phyloP scores from a whole-genome alignment of 208 protist species.

The Trypanosoma rangeli region DNA sequence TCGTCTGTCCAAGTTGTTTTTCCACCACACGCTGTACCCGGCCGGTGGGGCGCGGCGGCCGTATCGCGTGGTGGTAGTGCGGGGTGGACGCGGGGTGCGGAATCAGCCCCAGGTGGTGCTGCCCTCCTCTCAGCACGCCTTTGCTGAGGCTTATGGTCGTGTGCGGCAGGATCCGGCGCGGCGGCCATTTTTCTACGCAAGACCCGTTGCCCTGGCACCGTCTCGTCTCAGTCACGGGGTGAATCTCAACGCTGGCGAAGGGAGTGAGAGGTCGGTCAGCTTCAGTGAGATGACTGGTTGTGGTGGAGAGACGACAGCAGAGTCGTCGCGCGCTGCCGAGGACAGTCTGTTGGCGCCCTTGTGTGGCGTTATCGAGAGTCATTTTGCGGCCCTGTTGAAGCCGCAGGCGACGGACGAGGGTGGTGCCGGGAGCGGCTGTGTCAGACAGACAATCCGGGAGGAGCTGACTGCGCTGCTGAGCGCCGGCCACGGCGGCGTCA shows the following conservation, averaged over 20 bases:
- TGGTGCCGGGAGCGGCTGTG: not conserved
- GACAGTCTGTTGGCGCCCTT: slow-evolving; percentile 42
- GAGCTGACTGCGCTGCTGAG: slow-evolving; percentile 14
- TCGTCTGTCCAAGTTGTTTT: slow-evolving; percentile 72
- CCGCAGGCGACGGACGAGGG: not conserved
- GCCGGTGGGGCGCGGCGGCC: slow-evolving; percentile 61
- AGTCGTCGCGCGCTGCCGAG: slow-evolving; percentile 15
- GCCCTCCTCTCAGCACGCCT: not conserved
- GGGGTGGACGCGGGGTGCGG: slow-evolving; percentile 50
- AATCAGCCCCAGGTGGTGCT: not conserved
- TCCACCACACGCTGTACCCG: slow-evolving; percentile 81
- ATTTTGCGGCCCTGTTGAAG: slow-evolving; percentile 21
- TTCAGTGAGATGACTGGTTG: not conserved
- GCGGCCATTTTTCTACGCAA: slow-evolving; percentile 39
- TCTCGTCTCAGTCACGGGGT: not conserved
- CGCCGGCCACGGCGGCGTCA: not conserved
- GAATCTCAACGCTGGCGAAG: not conserved
- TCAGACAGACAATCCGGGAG: not conserved
- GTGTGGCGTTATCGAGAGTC: slow-evolving; percentile 48
- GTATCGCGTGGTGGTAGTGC: slow-evolving; percentile 71
- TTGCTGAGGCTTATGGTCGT: not conserved
- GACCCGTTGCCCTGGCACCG: not conserved
- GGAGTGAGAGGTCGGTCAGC: not conserved
- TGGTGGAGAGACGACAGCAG: not conserved
- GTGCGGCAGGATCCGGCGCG: slow-evolving; percentile 25